Percentiles rank a stretch among this genome's conserved stretches.
These are phyloP conservation scores for Saccharomyces uvarum DNA, from an alignment of 1,139 yeast genomes.

Conservation along the genomic window DNA sequence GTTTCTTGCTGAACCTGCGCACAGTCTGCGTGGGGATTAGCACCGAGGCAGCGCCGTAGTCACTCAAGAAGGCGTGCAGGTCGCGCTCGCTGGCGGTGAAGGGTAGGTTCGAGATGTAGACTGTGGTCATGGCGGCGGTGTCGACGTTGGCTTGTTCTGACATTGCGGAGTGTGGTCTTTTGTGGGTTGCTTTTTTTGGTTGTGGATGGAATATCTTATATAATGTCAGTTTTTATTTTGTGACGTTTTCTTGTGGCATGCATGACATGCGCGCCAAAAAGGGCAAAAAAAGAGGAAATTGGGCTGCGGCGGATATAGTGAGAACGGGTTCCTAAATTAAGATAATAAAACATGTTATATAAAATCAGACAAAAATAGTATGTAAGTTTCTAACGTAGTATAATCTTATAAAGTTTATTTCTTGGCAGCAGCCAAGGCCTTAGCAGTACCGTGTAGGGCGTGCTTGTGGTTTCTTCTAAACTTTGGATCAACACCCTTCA, in stretches of 20 bases:
- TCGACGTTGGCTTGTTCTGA: constrained; percentile 3
- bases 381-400: background rate
- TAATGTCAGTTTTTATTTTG: background rate
- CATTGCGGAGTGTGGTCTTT: constrained; percentile 1
- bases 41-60: constrained; percentile 34
- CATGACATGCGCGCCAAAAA: background rate
- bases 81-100: constrained; percentile 48
- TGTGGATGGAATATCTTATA: background rate
- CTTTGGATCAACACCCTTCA: constrained; percentile 98
- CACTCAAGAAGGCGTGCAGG: constrained; percentile 38
- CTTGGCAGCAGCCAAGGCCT: constrained; percentile 70
- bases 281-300: background rate
- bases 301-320: background rate
- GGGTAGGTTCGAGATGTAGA: constrained; percentile 48
- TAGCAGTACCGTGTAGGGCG: constrained; percentile 97
- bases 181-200: background rate
- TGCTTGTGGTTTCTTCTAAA: constrained; percentile 99
- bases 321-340: background rate
- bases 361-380: background rate
- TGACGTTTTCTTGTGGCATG: background rate
- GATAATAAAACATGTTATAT: background rate
- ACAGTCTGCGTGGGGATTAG: constrained; percentile 50
- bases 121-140: constrained; percentile 25
- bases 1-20: constrained; percentile 37
- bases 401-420: constrained; percentile 13